These are phyloP conservation scores for Hortaea werneckii DNA, from an alignment of 2,329 filamentous ascomycete species.

Conservation along the genomic window DNA sequence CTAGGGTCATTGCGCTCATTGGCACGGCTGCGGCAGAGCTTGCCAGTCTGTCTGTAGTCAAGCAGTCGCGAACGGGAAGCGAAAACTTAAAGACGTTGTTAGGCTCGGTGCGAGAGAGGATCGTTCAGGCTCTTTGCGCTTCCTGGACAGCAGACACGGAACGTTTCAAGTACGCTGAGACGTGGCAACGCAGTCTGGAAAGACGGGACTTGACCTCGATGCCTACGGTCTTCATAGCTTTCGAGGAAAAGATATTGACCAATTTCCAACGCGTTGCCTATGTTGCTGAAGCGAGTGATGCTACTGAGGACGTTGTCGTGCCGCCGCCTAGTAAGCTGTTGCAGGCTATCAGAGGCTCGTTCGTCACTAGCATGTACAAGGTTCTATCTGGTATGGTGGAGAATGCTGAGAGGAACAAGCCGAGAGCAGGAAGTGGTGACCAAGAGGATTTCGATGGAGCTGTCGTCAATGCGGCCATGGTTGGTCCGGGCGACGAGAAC, in stretches of 20 bases:
- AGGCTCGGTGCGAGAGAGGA: conserved; percentile 69
- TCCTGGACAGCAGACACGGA: conserved; percentile 92
- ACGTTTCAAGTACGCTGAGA: conserved; percentile 82
- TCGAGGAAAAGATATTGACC: conserved; percentile 69
- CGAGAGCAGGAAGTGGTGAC: conserved; percentile 47
- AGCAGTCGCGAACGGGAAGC: conserved; percentile 41
- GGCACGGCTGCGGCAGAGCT: conserved; percentile 83
- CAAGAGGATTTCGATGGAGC: conserved; percentile 37
- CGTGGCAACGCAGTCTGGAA: conserved; percentile 79
- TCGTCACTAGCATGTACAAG: conserved; percentile 89
- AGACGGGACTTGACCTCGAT: conserved; percentile 81
- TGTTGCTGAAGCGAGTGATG: conserved; percentile 69
- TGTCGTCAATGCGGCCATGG: conserved; percentile 40
- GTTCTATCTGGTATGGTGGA: conserved; percentile 92
- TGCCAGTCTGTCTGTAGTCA: conserved; percentile 61
- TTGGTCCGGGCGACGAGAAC: conserved; percentile 39
- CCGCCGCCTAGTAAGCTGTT: conserved; percentile 79
- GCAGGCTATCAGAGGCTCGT: conserved; percentile 83
- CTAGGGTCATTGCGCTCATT: conserved; percentile 69
- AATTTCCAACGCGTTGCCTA: conserved; percentile 96
- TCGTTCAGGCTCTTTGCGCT: conserved; percentile 72
- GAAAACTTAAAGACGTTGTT: conserved; percentile 71
- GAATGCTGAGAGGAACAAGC: conserved; percentile 71
- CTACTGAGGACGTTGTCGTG: conserved; percentile 61
- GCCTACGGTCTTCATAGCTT: conserved; percentile 74